phyloP scores from a whole-genome alignment of 768 basidiomycete species.

The Goffeauzyma gilvescens region DNA sequence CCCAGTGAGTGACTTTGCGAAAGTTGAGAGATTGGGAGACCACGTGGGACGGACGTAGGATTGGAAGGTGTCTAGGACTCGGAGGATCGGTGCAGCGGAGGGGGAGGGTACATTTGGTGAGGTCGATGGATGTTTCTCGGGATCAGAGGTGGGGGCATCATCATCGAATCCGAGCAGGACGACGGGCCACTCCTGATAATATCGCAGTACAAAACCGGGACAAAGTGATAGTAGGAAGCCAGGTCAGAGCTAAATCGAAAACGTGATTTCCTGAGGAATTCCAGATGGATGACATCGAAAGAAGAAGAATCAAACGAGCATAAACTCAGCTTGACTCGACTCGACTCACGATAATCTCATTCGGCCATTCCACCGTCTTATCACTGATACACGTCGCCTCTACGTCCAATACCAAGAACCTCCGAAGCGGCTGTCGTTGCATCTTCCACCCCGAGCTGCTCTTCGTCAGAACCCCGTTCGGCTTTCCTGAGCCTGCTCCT shows the following conservation, averaged over 20 bases:
- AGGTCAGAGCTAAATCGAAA: background rate
- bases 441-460: background rate
- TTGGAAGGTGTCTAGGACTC: constrained; percentile 62
- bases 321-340: background rate
- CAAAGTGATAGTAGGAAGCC: background rate
- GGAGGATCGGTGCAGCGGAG: constrained; percentile 34
- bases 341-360: constrained; percentile 73
- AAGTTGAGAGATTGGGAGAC: constrained; percentile 58
- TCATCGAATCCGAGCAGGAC: constrained; percentile 58
- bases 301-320: constrained; percentile 2
- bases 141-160: background rate
- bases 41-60: constrained; percentile 76
- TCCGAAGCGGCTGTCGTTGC: constrained; percentile 5
- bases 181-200: constrained; percentile 79
- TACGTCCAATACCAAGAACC: constrained; percentile 7
- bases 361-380: constrained; percentile 61
- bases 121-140: constrained; percentile 34
- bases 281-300: no score
- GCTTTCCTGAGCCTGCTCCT: constrained; percentile 1
- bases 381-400: constrained; percentile 36
- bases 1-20: constrained; percentile 73
- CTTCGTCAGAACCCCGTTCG: constrained; percentile 1
- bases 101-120: constrained; percentile 15
- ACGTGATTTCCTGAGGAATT: background rate
- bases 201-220: background rate